Conservation (phyloP, 345 rosid genomes). For the Corchorus capsularis region DNA sequence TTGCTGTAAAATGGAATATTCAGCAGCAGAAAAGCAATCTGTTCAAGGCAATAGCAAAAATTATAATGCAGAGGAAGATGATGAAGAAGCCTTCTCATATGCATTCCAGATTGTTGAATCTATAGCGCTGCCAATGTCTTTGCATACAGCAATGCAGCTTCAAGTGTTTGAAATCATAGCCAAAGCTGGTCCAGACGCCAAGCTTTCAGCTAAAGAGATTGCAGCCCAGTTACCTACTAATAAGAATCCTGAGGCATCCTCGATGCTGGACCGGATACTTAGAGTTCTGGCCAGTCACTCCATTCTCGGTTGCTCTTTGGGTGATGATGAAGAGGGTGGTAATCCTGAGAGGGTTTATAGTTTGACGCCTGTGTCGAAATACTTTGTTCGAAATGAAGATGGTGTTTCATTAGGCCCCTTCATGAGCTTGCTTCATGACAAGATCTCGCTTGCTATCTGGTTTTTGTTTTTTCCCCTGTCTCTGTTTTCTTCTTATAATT, state of each 20-base stretch:
- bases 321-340: not conserved
- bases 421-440: conserved; percentile 12
- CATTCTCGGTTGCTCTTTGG: conserved; percentile 37
- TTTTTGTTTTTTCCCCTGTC: not conserved
- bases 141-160: conserved; percentile 50
- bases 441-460: conserved; percentile 27
- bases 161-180: conserved; percentile 50
- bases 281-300: conserved; percentile 50
- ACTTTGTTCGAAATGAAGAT: conserved; percentile 20
- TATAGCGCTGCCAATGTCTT: conserved; percentile 48
- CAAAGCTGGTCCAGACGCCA: conserved; percentile 31
- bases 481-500: too few relatives aligned
- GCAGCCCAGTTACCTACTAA: conserved; percentile 31
- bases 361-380: conserved; percentile 23
- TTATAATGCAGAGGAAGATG: not conserved
- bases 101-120: conserved; percentile 26
- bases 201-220: conserved; percentile 51
- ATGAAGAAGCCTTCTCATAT: conserved; percentile 17
- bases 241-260: conserved; percentile 39
- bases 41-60: not conserved
- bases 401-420: conserved; percentile 16
- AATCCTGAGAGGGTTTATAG: conserved; percentile 25
- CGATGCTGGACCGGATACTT: conserved; percentile 52
- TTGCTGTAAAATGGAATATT: not conserved
- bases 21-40: not conserved